phyloP scores from a whole-genome alignment of 192 early-diverging fungal species.

The Entophlyctis luteolus region DNA sequence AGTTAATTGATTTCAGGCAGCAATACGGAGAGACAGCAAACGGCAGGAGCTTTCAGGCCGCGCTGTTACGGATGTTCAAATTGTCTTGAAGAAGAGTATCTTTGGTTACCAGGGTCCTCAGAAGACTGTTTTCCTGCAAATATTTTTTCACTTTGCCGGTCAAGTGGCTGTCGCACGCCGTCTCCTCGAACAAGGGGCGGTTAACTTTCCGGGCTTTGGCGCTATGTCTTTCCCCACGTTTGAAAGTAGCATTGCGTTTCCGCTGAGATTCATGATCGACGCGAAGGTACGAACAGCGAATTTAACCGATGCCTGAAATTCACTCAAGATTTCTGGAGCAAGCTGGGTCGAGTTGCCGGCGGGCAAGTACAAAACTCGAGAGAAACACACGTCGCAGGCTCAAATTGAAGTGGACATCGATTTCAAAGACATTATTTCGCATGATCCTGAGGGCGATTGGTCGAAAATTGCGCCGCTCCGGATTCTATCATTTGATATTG shows the following conservation, averaged over 20 bases:
- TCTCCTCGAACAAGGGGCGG: conserved; percentile 46
- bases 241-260: conserved; percentile 86
- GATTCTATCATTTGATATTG: conserved; percentile 96
- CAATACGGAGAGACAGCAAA: conserved; percentile 19
- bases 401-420: conserved; percentile 81
- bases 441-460: conserved; percentile 87
- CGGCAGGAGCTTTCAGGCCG: conserved; percentile 13
- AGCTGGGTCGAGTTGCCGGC: conserved; percentile 89
- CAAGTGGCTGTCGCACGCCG: conserved; percentile 31
- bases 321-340: conserved; percentile 63
- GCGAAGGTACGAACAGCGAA: conserved; percentile 44
- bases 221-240: conserved; percentile 54
- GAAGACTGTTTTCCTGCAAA: conserved; percentile 75
- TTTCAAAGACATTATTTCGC: conserved; percentile 73
- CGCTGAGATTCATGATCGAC: conserved; percentile 95
- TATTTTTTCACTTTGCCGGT: conserved; percentile 41
- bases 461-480: conserved; percentile 89
- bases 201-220: conserved; percentile 56
- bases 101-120: conserved; percentile 83
- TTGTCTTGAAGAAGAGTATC: conserved; percentile 75
- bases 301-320: neutral
- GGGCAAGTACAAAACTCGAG: conserved; percentile 62
- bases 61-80: conserved; percentile 57
- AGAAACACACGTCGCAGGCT: conserved; percentile 45
- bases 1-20: neutral